These are phyloP conservation scores for Micractinium sp. DNA, from an alignment of 139 green algal species.

Conservation along the genomic window DNA sequence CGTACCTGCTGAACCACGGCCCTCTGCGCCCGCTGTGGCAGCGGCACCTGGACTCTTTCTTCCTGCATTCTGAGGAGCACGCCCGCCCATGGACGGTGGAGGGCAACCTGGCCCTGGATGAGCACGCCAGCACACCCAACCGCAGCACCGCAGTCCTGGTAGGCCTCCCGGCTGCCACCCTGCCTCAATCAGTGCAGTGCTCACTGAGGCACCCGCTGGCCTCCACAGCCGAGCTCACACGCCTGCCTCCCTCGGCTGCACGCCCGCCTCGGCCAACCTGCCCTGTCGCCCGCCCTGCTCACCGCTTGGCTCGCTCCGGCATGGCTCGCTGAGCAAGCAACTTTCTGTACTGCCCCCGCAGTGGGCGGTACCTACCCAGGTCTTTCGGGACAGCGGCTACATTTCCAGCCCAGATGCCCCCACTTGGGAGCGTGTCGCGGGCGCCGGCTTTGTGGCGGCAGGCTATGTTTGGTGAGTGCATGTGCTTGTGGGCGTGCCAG, in stretches of 20 bases:
- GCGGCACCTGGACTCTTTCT: background rate
- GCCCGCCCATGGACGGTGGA: conserved; percentile 11
- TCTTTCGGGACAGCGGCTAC: background rate
- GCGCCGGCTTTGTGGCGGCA: background rate
- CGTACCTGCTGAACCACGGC: background rate
- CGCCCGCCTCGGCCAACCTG: no score
- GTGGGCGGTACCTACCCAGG: background rate
- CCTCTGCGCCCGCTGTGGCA: background rate
- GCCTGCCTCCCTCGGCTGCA: no score
- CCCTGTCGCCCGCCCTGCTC: no score
- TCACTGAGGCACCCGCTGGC: no score
- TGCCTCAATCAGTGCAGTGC: no score
- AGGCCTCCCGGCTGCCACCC: background rate
- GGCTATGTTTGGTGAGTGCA: conserved; percentile 7
- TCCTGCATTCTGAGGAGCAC: conserved; percentile 10
- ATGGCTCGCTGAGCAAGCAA: no score
- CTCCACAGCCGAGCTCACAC: no score
- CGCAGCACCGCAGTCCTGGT: background rate
- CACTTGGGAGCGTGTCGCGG: background rate
- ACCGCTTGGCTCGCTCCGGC: no score
- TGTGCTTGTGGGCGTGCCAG: no score
- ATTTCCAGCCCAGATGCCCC: background rate
- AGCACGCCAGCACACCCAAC: background rate
- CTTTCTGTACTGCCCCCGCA: no score
- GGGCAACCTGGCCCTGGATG: background rate